A percentile compares a stretch with the other conserved stretches of the same genome.
phyloP scores from a whole-genome alignment of 2,329 filamentous ascomycete genomes.

The Cytospora chrysosperma region DNA sequence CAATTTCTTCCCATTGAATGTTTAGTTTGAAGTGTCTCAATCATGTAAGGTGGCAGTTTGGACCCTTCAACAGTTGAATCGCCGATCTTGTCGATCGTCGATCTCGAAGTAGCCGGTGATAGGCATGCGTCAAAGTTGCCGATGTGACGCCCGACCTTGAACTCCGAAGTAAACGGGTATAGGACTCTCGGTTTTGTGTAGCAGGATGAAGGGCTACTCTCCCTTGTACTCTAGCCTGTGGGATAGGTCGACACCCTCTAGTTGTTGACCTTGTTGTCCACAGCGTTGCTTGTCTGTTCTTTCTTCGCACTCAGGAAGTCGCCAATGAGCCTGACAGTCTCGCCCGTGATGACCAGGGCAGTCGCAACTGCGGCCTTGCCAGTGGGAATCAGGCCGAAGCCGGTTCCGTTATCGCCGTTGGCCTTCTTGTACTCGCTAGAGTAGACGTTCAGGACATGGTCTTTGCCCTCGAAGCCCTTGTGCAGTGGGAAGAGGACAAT shows the following conservation, averaged over 20 bases:
- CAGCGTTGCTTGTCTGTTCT: slow-evolving; percentile 17
- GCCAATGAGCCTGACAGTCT: slow-evolving; percentile 21
- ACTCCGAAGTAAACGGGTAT: neutral
- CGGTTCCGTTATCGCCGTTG: slow-evolving; percentile 49
- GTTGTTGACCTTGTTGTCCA: slow-evolving; percentile 25
- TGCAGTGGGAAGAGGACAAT: slow-evolving; percentile 62
- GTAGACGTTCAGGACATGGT: slow-evolving; percentile 60
- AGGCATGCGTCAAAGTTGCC: neutral
- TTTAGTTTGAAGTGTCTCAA: neutral
- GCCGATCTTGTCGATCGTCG: neutral
- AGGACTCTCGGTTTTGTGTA: neutral
- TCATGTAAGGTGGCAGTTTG: neutral
- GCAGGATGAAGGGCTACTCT: neutral
- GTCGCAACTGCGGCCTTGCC: slow-evolving; percentile 56
- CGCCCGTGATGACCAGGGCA: slow-evolving; percentile 22
- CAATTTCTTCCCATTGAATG: neutral
- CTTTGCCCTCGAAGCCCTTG: slow-evolving; percentile 60
- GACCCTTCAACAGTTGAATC: neutral
- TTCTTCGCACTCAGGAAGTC: slow-evolving; percentile 21
- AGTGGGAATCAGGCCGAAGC: slow-evolving; percentile 63
- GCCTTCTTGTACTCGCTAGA: slow-evolving; percentile 61
- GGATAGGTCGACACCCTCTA: slow-evolving; percentile 3
- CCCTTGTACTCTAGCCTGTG: neutral
- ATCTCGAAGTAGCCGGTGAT: neutral
- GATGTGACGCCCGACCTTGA: neutral